These are phyloP conservation scores for Cadophora sp. DNA, from an alignment of 2,329 filamentous ascomycete genomes.

Conservation along the genomic window DNA sequence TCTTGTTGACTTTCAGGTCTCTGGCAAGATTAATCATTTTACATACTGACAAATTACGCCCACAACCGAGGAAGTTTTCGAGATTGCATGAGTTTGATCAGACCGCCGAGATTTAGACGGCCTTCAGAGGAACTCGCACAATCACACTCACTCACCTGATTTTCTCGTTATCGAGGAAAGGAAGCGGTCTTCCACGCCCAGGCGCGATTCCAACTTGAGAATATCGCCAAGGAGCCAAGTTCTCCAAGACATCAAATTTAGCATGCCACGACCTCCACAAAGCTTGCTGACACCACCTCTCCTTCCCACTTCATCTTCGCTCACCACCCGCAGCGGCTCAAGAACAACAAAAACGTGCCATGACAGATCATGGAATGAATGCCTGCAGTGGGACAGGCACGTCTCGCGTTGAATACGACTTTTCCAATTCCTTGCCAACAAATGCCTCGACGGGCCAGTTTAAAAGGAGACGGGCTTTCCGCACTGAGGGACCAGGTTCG, in stretches of 20 bases:
- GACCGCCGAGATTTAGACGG: neutral
- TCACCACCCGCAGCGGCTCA: neutral
- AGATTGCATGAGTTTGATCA: neutral
- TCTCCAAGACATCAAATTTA: conserved; percentile 11
- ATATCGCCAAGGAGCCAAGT: conserved; percentile 18
- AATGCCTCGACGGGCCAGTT: neutral
- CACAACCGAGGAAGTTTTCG: neutral
- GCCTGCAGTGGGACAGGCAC: neutral
- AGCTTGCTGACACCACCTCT: conserved; percentile 17
- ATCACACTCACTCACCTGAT: neutral
- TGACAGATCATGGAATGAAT: neutral
- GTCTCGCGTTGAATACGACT: neutral
- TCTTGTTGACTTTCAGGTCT: neutral
- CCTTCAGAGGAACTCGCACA: neutral
- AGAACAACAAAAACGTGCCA: neutral
- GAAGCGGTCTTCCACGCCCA: neutral
- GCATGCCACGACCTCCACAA: conserved; percentile 16
- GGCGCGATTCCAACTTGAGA: neutral
- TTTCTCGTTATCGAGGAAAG: neutral
- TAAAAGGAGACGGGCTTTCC: neutral
- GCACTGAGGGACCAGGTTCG: neutral
- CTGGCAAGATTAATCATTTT: neutral
- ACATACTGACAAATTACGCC: neutral
- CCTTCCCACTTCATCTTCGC: conserved; percentile 16
- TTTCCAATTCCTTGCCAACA: neutral